Conservation (phyloP, 371 early-diverging fungal genomes). For the Blastocladiella emersonii region DNA sequence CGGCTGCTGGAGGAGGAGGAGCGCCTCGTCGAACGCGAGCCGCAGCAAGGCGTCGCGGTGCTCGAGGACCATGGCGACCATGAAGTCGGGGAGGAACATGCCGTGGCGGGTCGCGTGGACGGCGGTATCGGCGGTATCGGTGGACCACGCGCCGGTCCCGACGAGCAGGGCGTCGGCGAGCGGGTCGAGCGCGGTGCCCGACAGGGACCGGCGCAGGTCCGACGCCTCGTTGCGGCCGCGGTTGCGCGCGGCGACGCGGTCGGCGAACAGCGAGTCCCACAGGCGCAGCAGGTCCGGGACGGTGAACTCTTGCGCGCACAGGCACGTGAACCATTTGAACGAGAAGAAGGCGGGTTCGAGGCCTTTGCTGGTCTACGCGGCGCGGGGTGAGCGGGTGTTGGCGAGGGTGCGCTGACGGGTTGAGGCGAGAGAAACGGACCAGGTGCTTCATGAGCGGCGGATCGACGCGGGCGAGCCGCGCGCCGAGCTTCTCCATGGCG, state of each 20-base stretch:
- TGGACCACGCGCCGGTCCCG: background rate
- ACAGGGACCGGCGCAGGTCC: background rate
- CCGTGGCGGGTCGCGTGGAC: background rate
- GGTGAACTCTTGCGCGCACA: slow-evolving; percentile 68
- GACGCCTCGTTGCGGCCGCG: background rate
- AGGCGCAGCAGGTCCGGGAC: slow-evolving; percentile 66
- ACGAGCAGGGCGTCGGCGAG: slow-evolving; percentile 7
- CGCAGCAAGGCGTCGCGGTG: background rate
- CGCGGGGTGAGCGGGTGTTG: too few relatives aligned
- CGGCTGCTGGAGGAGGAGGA: background rate
- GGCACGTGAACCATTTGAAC: slow-evolving; percentile 72
- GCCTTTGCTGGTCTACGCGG: slow-evolving; percentile 20
- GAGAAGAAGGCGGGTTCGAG: slow-evolving; percentile 65
- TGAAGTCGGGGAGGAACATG: background rate
- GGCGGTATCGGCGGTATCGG: background rate
- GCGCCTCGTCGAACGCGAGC: background rate
- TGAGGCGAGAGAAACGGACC: too few relatives aligned
- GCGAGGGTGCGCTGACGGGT: too few relatives aligned
- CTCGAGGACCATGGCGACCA: background rate
- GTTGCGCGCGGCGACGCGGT: slow-evolving; percentile 20
- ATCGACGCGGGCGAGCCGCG: slow-evolving; percentile 38
- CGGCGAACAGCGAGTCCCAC: slow-evolving; percentile 72
- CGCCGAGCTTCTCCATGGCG: slow-evolving; percentile 35
- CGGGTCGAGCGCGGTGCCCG: background rate
- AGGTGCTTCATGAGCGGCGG: slow-evolving; percentile 47